Evolutionary conservation across 2,329 filamentous ascomycete species (phyloP).

Genomic region (Emergomyces orientalis): DNA sequence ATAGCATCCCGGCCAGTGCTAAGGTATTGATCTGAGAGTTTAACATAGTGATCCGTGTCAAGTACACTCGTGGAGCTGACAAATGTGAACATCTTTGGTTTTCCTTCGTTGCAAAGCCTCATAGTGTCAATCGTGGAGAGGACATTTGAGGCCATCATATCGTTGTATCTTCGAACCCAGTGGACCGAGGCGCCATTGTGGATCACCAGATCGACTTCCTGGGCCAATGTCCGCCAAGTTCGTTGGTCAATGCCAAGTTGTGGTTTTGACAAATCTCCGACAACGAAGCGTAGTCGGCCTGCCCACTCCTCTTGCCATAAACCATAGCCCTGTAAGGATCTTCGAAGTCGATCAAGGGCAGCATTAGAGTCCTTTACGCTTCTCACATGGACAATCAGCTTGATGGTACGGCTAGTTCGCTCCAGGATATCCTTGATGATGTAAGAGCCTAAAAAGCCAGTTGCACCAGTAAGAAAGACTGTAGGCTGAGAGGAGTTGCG

Average conservation of each 20-base stretch:
- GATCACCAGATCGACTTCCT: conserved; percentile 61
- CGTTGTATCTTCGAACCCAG: conserved; percentile 71
- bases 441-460: conserved; percentile 80
- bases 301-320: conserved; percentile 57
- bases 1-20: conserved; percentile 56
- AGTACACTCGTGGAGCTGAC: conserved; percentile 74
- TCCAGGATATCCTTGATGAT: conserved; percentile 66
- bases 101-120: conserved; percentile 64
- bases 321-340: conserved; percentile 65
- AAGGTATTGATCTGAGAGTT: conserved; percentile 56
- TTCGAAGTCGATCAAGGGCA: conserved; percentile 55
- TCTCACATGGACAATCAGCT: conserved; percentile 67
- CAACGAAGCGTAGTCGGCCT: conserved; percentile 54
- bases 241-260: conserved; percentile 61
- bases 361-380: conserved; percentile 50
- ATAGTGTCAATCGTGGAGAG: conserved; percentile 69
- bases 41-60: conserved; percentile 71
- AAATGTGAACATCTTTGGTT: conserved; percentile 70
- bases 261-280: conserved; percentile 64
- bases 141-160: conserved; percentile 66
- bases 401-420: conserved; percentile 45
- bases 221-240: conserved; percentile 55
- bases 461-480: conserved; percentile 78
- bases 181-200: conserved; percentile 75
- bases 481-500: conserved; percentile 36